phyloP scores from a whole-genome alignment of 257 asterid species.

The Petunia axillaris region DNA sequence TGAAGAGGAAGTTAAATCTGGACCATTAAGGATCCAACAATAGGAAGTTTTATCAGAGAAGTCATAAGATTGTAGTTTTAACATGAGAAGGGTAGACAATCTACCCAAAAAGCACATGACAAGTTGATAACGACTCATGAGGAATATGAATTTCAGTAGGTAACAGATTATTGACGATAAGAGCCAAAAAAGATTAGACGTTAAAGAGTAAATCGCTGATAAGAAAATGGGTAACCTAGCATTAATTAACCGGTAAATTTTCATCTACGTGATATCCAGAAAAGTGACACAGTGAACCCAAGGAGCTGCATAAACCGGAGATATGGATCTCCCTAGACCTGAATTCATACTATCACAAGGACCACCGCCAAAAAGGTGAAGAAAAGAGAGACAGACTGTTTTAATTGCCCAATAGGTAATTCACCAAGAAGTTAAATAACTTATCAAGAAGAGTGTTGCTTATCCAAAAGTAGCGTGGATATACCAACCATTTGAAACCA shows the following conservation, averaged over 20 bases:
- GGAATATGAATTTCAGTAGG: neutral
- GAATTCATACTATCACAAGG: constrained; percentile 11
- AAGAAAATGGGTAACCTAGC: neutral
- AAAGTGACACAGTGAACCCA: neutral
- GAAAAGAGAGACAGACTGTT: neutral
- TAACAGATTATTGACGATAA: neutral
- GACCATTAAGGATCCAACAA: neutral
- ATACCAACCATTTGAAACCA: constrained; percentile 8
- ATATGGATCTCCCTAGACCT: neutral
- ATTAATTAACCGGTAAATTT: neutral
- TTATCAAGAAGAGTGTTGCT: neutral
- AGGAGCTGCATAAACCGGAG: neutral
- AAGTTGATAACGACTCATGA: neutral
- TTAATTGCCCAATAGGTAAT: neutral
- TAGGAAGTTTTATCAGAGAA: neutral
- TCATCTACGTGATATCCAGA: neutral
- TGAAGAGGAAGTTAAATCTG: neutral
- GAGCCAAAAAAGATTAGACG: neutral
- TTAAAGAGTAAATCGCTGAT: neutral
- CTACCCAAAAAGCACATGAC: neutral
- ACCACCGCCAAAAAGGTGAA: constrained; percentile 9
- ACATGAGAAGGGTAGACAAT: neutral
- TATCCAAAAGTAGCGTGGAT: neutral
- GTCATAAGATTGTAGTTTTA: neutral
- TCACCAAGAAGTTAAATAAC: neutral